These are phyloP conservation scores for Candida sp. DNA, from an alignment of 1,139 yeast genomes.

Conservation along the genomic window DNA sequence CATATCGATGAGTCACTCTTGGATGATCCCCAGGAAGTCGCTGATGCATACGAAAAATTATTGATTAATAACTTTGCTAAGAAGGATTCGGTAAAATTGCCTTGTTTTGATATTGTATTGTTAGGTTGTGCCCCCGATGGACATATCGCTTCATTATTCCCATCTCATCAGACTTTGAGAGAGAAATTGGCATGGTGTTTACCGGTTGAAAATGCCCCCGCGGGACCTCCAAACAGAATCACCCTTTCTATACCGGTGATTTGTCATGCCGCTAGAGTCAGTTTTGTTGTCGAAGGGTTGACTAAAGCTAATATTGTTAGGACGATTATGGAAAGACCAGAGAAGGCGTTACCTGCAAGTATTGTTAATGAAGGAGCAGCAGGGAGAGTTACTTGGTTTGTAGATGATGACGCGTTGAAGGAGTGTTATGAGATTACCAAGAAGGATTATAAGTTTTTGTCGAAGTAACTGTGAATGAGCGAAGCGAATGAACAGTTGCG, in stretches of 20 bases:
- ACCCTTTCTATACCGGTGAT: conserved; percentile 94
- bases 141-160: conserved; percentile 93
- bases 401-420: conserved; percentile 89
- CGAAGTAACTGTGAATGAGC: no score
- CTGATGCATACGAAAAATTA: conserved; percentile 85
- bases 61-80: conserved; percentile 91
- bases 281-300: conserved; percentile 94
- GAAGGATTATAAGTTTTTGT: conserved; percentile 66
- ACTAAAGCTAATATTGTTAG: conserved; percentile 93
- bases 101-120: conserved; percentile 86
- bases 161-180: conserved; percentile 83
- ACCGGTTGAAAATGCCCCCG: conserved; percentile 90
- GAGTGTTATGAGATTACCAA: conserved; percentile 74
- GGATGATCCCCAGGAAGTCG: conserved; percentile 89
- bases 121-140: conserved; percentile 99
- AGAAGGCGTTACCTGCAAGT: conserved; percentile 91
- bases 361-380: conserved; percentile 96
- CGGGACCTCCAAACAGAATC: conserved; percentile 84
- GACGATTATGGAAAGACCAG: conserved; percentile 96
- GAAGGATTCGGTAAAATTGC: conserved; percentile 91
- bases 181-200: conserved; percentile 96
- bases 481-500: no score
- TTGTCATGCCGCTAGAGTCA: conserved; percentile 88
- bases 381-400: conserved; percentile 97
- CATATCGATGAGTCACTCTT: conserved; percentile 79